Evolutionary conservation across 2,329 filamentous ascomycete genomes (phyloP).

Genomic region (Calonectria fujianensis): DNA sequence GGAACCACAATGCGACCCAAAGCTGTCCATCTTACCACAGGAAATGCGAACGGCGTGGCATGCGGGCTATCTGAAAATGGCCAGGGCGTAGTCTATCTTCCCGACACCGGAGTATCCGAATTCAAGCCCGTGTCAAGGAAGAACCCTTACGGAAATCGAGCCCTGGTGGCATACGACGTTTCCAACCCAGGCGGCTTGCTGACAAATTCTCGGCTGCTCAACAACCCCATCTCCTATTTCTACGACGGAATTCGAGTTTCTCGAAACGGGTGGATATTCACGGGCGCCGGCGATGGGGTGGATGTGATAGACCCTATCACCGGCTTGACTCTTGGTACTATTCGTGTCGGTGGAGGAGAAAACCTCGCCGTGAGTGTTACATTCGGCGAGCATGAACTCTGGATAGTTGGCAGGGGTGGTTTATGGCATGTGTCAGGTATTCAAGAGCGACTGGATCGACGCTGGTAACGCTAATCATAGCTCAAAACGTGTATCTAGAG

Average conservation of each 20-base stretch:
- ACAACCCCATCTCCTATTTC: slow-evolving; percentile 19
- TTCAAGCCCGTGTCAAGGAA: slow-evolving; percentile 26
- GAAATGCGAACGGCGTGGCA: slow-evolving; percentile 18
- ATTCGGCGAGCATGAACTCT: slow-evolving; percentile 24
- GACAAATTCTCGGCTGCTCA: slow-evolving; percentile 8
- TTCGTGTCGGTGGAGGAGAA: slow-evolving; percentile 18
- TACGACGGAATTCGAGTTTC: slow-evolving; percentile 28
- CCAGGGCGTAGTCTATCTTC: neutral
- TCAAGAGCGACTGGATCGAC: slow-evolving; percentile 11
- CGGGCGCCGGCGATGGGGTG: slow-evolving; percentile 8
- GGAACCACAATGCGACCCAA: slow-evolving; percentile 24
- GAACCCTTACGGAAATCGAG: slow-evolving; percentile 17
- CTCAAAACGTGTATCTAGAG: too few species aligned
- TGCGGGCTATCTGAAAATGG: neutral
- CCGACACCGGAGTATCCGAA: slow-evolving; percentile 16
- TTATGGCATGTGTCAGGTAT: slow-evolving; percentile 27
- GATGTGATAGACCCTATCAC: slow-evolving; percentile 19
- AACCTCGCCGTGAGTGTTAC: slow-evolving; percentile 8
- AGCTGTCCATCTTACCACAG: slow-evolving; percentile 14
- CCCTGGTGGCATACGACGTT: slow-evolving; percentile 5
- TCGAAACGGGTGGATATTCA: slow-evolving; percentile 23
- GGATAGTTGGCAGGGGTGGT: slow-evolving; percentile 27
- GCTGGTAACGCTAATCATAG: neutral
- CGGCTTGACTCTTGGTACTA: slow-evolving; percentile 22
- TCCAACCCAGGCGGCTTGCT: slow-evolving; percentile 9